These are phyloP conservation scores for Tinospora cordifolia DNA, from an alignment of 164 flowering plant species.

Conservation along the genomic window DNA sequence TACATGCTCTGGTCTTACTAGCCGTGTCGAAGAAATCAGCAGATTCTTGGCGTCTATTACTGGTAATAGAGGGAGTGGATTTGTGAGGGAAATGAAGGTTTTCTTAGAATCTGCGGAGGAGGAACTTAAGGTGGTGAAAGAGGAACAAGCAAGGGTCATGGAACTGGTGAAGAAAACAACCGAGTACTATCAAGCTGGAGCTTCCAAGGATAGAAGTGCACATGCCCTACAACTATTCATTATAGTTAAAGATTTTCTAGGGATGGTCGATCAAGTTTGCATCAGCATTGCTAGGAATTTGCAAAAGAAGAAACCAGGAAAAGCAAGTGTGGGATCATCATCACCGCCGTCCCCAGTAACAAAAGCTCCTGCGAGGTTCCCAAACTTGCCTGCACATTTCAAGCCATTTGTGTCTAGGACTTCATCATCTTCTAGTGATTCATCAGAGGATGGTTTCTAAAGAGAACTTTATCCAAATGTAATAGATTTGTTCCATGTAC, in stretches of 20 bases:
- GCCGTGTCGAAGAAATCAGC: slow-evolving; percentile 30
- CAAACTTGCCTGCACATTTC: slow-evolving; percentile 43
- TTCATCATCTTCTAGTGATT: slow-evolving; percentile 34
- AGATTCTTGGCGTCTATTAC: slow-evolving; percentile 19
- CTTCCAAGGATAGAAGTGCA: slow-evolving; percentile 33
- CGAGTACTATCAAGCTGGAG: slow-evolving; percentile 67
- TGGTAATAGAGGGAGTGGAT: slow-evolving; percentile 28
- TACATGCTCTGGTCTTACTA: slow-evolving; percentile 25
- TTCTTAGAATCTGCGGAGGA: slow-evolving; percentile 50
- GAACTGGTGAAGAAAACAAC: slow-evolving; percentile 61
- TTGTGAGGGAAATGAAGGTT: slow-evolving; percentile 46
- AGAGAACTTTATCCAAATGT: background rate
- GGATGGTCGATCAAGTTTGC: slow-evolving; percentile 65
- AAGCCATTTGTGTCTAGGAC: slow-evolving; percentile 26
- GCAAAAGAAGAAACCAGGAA: slow-evolving; percentile 38
- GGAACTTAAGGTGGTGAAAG: slow-evolving; percentile 48
- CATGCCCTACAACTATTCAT: slow-evolving; percentile 51
- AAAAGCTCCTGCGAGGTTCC: slow-evolving; percentile 28
- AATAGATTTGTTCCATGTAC: slow-evolving; percentile 11
- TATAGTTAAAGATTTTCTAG: slow-evolving; percentile 62
- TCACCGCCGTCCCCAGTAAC: slow-evolving; percentile 25
- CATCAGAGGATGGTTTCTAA: slow-evolving; percentile 41
- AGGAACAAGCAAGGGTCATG: slow-evolving; percentile 54
- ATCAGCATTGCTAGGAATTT: slow-evolving; percentile 37
- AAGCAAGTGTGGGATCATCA: slow-evolving; percentile 16